These are phyloP conservation scores for Nigrospora oryzae DNA, from an alignment of 2,329 filamentous ascomycete genomes.

Conservation along the genomic window DNA sequence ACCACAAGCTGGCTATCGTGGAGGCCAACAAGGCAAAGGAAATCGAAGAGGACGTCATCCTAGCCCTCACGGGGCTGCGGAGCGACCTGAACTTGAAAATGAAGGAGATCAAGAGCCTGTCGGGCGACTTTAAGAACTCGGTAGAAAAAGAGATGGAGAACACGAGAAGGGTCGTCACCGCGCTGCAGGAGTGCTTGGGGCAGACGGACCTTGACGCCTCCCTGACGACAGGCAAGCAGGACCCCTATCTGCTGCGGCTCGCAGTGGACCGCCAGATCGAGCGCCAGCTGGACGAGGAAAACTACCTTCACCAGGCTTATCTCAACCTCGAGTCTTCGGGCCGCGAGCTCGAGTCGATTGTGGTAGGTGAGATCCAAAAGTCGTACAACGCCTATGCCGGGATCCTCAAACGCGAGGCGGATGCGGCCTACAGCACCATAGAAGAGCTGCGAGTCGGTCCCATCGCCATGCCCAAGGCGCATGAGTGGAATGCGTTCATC, in stretches of 20 bases:
- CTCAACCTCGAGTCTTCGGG: conserved; percentile 91
- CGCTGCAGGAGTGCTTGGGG: conserved; percentile 73
- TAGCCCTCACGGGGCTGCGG: conserved; percentile 75
- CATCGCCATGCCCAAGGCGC: conserved; percentile 86
- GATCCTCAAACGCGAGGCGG: conserved; percentile 85
- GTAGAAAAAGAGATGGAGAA: conserved; percentile 91
- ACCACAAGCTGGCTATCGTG: conserved; percentile 70
- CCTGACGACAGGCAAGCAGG: conserved; percentile 72
- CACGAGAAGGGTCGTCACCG: conserved; percentile 70
- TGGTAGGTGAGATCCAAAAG: conserved; percentile 96
- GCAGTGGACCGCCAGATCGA: conserved; percentile 86
- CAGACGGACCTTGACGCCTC: conserved; percentile 72
- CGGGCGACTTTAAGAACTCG: conserved; percentile 92
- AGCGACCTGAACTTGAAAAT: conserved; percentile 92
- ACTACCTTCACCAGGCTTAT: conserved; percentile 94
- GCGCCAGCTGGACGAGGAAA: conserved; percentile 91
- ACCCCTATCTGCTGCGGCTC: conserved; percentile 82
- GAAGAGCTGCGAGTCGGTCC: conserved; percentile 79
- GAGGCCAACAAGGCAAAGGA: conserved; percentile 86
- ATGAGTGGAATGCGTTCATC: conserved; percentile 83
- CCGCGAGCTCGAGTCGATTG: conserved; percentile 89
- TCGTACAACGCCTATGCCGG: conserved; percentile 90
- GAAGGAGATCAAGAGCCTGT: conserved; percentile 92
- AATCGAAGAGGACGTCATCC: conserved; percentile 85
- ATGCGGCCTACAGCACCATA: conserved; percentile 67